phyloP scores from a whole-genome alignment of 495 filamentous ascomycete species.

The Cetradonia linearis region DNA sequence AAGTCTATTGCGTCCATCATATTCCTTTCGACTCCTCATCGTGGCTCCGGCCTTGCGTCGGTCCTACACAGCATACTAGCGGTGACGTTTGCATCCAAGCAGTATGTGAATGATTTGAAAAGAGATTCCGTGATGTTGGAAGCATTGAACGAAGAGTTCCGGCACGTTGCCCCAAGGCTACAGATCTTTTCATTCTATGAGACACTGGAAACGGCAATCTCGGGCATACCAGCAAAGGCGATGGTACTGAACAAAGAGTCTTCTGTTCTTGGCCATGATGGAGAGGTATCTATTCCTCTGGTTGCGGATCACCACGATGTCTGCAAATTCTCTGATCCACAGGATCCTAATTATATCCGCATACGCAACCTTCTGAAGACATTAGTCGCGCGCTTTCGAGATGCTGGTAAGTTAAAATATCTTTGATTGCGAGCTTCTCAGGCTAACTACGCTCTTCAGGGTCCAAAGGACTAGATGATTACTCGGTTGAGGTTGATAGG shows the following conservation, averaged over 20 bases:
- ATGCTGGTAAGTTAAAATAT: not conserved
- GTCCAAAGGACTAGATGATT: not conserved
- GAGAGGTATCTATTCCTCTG: constrained; percentile 32
- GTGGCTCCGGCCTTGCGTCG: constrained; percentile 29
- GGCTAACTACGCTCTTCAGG: not conserved
- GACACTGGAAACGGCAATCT: constrained; percentile 31
- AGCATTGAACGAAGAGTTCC: not conserved
- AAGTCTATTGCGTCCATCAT: constrained; percentile 31
- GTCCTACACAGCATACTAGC: not conserved
- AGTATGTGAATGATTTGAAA: not conserved
- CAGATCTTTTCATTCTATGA: constrained; percentile 40
- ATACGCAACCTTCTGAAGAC: constrained; percentile 32
- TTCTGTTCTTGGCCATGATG: constrained; percentile 35
- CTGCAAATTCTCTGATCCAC: constrained; percentile 36
- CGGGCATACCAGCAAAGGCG: constrained; percentile 19
- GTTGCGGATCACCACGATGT: constrained; percentile 39
- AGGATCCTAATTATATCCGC: constrained; percentile 35
- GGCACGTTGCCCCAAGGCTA: not conserved
- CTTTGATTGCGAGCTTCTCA: not conserved
- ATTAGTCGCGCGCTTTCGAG: not conserved
- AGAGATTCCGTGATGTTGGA: not conserved
- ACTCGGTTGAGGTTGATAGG: constrained; percentile 15
- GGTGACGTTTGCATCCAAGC: not conserved
- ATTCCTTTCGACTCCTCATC: constrained; percentile 42
- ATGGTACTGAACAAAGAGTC: constrained; percentile 39